phyloP scores from a whole-genome alignment of 768 basidiomycete genomes.

The Mycena metata region DNA sequence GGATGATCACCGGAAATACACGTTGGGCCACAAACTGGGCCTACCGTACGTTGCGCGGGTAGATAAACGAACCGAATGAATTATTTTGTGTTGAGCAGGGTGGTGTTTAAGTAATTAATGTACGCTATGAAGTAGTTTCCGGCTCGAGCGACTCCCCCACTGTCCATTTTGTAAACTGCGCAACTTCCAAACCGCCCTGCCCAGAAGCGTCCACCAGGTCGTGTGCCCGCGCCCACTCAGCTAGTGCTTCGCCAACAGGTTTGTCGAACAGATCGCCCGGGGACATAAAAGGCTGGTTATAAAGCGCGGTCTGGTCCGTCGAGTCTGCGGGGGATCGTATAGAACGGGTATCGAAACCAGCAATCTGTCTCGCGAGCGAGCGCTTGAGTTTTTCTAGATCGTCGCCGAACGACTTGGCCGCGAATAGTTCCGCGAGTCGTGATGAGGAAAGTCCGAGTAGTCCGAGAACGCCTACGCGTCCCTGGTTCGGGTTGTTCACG shows the following conservation, averaged over 20 bases:
- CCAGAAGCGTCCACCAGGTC: conserved; percentile 56
- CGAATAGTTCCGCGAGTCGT: conserved; percentile 58
- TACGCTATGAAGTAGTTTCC: conserved; percentile 4
- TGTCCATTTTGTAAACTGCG: conserved; percentile 77
- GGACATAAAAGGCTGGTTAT: conserved; percentile 81
- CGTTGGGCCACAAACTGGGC: conserved; percentile 55
- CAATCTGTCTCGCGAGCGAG: conserved; percentile 86
- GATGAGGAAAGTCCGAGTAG: conserved; percentile 67
- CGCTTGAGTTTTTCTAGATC: conserved; percentile 77
- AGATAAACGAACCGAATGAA: conserved; percentile 33
- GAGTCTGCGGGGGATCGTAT: conserved; percentile 53
- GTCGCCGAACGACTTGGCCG: conserved; percentile 62
- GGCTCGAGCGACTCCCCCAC: conserved; percentile 60
- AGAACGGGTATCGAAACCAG: conserved; percentile 79
- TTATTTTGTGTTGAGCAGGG: conserved; percentile 23
- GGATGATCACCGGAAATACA: conserved; percentile 66
- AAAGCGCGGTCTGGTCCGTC: conserved; percentile 67
- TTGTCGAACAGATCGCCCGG: conserved; percentile 64
- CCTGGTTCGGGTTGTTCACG: conserved; percentile 60
- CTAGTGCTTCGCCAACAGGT: conserved; percentile 61
- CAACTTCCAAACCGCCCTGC: conserved; percentile 57
- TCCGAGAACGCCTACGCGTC: conserved; percentile 72
- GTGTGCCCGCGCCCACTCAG: conserved; percentile 66
- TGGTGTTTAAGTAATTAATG: neutral
- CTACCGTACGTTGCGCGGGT: conserved; percentile 63